These are phyloP conservation scores for Botrytis medusae DNA, from an alignment of 2,329 filamentous ascomycete genomes.

Conservation along the genomic window DNA sequence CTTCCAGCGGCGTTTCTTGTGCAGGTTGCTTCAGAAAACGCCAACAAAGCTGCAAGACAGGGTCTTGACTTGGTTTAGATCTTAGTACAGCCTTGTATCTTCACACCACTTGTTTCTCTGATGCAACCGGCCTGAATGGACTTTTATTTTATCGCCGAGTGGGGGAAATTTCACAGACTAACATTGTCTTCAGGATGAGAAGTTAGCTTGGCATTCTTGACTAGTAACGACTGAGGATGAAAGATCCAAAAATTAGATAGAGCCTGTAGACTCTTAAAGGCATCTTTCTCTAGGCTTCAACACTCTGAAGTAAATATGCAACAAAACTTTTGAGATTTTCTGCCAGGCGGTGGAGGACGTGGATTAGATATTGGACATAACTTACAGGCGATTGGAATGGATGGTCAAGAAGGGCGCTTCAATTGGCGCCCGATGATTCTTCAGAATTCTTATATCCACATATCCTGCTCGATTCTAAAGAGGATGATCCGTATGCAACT, in stretches of 20 bases:
- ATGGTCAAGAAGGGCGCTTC: neutral
- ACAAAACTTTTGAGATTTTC: neutral
- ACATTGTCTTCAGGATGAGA: neutral
- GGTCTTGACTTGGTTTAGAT: neutral
- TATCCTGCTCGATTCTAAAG: neutral
- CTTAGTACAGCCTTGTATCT: neutral
- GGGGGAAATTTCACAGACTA: no score
- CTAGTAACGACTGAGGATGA: neutral
- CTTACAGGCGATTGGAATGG: neutral
- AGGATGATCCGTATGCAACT: fast-evolving
- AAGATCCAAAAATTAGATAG: no score
- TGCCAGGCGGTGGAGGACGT: neutral
- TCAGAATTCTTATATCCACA: neutral
- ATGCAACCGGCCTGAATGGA: neutral
- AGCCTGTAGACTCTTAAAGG: no score
- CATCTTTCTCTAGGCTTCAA: neutral
- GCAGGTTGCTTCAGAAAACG: neutral
- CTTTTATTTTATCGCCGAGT: neutral
- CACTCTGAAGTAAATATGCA: neutral
- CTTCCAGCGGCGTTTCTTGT: neutral
- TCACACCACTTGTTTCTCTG: neutral
- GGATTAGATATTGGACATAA: neutral
- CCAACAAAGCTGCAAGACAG: neutral
- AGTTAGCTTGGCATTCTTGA: neutral
- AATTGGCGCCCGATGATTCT: neutral